Evolutionary conservation across 495 filamentous ascomycete genomes (phyloP), one percentile per base, ranked within the genome.

Genomic region (Tuber brumale): DNA sequence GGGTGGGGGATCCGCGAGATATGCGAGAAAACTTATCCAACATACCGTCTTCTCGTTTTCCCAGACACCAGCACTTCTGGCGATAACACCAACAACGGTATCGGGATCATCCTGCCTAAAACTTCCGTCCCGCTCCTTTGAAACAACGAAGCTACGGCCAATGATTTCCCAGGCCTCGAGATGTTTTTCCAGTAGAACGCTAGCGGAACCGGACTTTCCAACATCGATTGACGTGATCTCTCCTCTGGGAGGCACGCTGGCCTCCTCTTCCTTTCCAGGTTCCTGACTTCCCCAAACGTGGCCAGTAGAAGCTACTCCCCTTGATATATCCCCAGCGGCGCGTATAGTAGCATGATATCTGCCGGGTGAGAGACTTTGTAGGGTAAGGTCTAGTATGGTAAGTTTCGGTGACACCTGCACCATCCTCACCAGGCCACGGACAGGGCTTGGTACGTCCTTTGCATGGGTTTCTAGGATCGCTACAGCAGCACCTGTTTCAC

Each of bases 11-110:
- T 21, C 44, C 35, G 12, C 48, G 51, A 41, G 46, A 69, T 35
- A 76, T 41, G 41, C 19, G 57, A 66, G 72, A 57, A 27, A 74
- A 27, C 10, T 27, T 27, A 61, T 27, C 51, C 21, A 72, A 83
- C 91, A 91, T 42, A 99, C 95, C 81, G 92, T 97, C 88, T 97
- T 99, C 83, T 97, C 94, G 82, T 99, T 98, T 84, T 97, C 94
- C 95, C 95, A 98, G 72, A 97, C 91, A 21, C 95, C 95, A 39
- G 95, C 94, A 85, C 93, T 97, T 82, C 95, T 87, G 69, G 95
- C 95, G 83, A 98, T 92, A 72, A 98, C 94, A 45, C 95, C 95
- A 10, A 97, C 92, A 61, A 97, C 85, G 44, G 93, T 95, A 82
- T 96, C 90, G 71, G 89, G 87, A 81, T 96, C 92, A 80, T 94